Base-by-base conservation (phyloP, 2,329 filamentous ascomycete species). In the Tolypocladium ovalisporum region DNA sequence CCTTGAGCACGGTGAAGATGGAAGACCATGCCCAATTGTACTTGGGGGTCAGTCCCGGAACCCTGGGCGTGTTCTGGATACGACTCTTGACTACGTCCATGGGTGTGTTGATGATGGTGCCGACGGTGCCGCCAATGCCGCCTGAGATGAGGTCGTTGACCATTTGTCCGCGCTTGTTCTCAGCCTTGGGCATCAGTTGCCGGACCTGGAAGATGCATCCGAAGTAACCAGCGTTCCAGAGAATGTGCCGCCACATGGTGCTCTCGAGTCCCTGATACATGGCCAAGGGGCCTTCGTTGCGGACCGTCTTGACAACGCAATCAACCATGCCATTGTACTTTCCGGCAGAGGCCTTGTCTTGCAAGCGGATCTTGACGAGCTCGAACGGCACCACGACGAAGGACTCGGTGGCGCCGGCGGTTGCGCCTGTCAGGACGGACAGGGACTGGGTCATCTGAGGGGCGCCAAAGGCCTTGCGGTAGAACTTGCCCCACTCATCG, bases 1-100 rank as follows among this genome's bases (percentile, higher is more conserved):
- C 94, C 76, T 84, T 90, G 75, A 90, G 86, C 60, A 99, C 90
- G 9, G 89, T 94, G 57, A 82, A 86, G 54, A 97, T 79, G 27
- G 90, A 86, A 52, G 90, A 89, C 83, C 87, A 96, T 36, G 94
- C 94, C 94, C 94, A 99, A 83, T 97, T 97, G 79, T 99, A 99
- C 82, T 99, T 99, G 69, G 89, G 89, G 27, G 85, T 76, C 56
- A 83, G 79, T 6, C 94, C 94, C n/a, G 88, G 72, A 42, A 96
- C 77, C 79, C 89, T 93, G 63, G 89, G 81, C 57, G 84, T 90
- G 77, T 99, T 99, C 76, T 99, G 94, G 65, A 99, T 99, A 62
- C 94, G 87, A 63, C 89, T 95, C 83, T 99, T 99, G 76, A 97
- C 92, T 24, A 97, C 93, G 68, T 97, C 92, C 84, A 96, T 86